Evolutionary conservation across 2,329 filamentous ascomycete species (phyloP).

Genomic region (Cladosporium sp.): DNA sequence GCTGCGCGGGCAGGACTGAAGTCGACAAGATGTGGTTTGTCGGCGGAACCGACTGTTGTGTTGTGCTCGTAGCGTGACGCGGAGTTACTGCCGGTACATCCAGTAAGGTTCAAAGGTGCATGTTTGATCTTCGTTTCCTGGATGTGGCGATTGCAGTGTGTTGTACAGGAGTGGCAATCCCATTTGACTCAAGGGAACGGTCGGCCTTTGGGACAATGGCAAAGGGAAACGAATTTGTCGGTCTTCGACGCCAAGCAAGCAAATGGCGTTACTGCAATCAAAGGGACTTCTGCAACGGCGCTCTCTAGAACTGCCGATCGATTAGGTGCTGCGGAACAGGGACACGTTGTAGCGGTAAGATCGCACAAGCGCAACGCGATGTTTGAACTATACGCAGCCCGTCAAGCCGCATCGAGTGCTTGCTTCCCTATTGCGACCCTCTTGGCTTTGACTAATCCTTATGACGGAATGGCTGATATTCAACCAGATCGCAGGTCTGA

Average conservation of each 20-base stretch:
- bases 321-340: background rate
- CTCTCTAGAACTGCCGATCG: conserved; percentile 8
- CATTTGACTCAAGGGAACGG: background rate
- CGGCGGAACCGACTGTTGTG: background rate
- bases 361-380: conserved; percentile 12
- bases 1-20: background rate
- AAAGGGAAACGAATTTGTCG: conserved; percentile 1
- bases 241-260: conserved; percentile 11
- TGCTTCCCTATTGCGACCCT: background rate
- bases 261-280: conserved; percentile 11
- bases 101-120: conserved; percentile 10
- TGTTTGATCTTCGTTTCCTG: conserved; percentile 1
- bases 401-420: conserved; percentile 4
- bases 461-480: too few species aligned
- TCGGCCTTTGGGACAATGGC: background rate
- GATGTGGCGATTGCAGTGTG: conserved; percentile 3
- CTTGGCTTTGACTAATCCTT: background rate
- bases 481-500: too few species aligned
- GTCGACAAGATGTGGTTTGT: background rate
- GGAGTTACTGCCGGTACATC: conserved; percentile 8
- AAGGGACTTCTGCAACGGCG: conserved; percentile 1
- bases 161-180: background rate
- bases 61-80: conserved; percentile 3
- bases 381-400: conserved; percentile 12
- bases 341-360: conserved; percentile 6